Conservation (phyloP, 2,329 filamentous ascomycete genomes). For the Cytospora schulzeri region DNA sequence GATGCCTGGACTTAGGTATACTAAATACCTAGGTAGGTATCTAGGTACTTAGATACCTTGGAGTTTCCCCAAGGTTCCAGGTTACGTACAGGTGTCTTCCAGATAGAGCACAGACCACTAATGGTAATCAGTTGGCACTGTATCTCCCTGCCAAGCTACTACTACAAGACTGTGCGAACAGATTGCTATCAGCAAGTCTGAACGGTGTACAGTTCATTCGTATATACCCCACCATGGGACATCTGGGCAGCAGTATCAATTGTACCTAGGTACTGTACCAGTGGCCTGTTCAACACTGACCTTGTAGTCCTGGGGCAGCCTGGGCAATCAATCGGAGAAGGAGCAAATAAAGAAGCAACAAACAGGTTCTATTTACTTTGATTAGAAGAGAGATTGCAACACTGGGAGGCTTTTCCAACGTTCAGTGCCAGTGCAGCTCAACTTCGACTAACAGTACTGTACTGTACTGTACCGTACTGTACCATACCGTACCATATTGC, state of each 20-base stretch:
- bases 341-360: neutral
- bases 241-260: too few species aligned
- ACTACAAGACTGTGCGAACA: neutral
- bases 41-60: neutral
- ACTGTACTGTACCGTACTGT: too few species aligned
- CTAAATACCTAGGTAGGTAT: neutral
- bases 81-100: neutral
- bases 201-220: too few species aligned
- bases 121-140: neutral
- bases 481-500: too few species aligned
- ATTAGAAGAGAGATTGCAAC: neutral
- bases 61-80: too few species aligned
- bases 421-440: neutral
- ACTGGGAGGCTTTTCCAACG: neutral
- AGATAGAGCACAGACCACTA: too few species aligned
- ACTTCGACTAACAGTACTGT: too few species aligned
- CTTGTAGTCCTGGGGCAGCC: neutral
- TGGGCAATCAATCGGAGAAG: neutral
- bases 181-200: too few species aligned
- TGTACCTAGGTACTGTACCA: too few species aligned
- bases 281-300: neutral
- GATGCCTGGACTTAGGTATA: neutral
- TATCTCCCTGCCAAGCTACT: too few species aligned
- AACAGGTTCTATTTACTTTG: neutral
- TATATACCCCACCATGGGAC: neutral